These are phyloP conservation scores for Astraeus odoratus DNA, from an alignment of 768 basidiomycete species.

Conservation along the genomic window DNA sequence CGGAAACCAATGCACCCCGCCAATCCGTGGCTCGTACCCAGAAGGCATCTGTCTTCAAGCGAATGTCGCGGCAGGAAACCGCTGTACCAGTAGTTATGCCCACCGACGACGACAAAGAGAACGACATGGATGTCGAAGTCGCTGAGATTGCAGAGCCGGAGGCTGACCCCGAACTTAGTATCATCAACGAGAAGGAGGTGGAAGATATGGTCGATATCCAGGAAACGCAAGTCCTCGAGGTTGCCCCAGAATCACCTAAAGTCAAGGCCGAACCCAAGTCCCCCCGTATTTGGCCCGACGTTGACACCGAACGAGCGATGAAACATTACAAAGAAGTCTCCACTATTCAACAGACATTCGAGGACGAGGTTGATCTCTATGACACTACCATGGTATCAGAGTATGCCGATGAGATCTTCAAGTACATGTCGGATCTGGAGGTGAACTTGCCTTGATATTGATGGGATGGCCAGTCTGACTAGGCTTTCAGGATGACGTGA, in stretches of 20 bases:
- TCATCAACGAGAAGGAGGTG: conserved; percentile 49
- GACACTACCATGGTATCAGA: conserved; percentile 94
- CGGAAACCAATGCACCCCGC: conserved; percentile 38
- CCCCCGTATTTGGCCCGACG: conserved; percentile 66
- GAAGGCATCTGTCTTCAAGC: conserved; percentile 33
- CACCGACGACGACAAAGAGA: conserved; percentile 40
- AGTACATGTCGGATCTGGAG: conserved; percentile 93
- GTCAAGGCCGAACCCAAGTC: conserved; percentile 31
- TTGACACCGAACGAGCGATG: conserved; percentile 52
- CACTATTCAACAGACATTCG: conserved; percentile 53
- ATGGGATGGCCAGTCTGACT: conserved; percentile 13
- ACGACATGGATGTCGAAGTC: conserved; percentile 60
- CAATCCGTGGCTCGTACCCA: conserved; percentile 15
- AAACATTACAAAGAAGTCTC: conserved; percentile 58
- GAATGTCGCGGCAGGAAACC: conserved; percentile 35
- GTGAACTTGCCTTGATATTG: conserved; percentile 34
- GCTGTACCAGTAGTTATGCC: conserved; percentile 37
- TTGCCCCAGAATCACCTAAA: conserved; percentile 30
- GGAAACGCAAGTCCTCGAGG: conserved; percentile 36
- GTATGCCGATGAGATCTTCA: conserved; percentile 97
- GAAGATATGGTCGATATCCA: conserved; percentile 56
- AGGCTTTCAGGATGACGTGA: conserved; percentile 59
- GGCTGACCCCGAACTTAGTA: conserved; percentile 34
- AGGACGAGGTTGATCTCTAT: conserved; percentile 66
- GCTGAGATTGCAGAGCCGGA: conserved; percentile 21